Conservation (phyloP, 176 grass and related monocot genomes). For the Phyllostachys edulis region DNA sequence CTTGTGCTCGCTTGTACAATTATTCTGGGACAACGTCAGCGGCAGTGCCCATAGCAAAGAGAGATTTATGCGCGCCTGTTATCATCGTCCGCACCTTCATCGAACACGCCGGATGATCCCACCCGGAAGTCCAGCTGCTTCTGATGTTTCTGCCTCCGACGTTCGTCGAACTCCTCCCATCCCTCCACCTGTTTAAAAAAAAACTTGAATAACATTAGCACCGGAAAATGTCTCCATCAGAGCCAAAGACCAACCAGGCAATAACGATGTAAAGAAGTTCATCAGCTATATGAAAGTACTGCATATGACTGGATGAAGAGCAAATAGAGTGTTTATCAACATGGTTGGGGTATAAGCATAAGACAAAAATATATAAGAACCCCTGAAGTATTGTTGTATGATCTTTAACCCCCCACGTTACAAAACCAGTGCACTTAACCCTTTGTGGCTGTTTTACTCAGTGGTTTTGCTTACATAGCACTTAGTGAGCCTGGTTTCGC, state of each 20-base stretch:
- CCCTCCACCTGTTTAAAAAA: conserved; percentile 59
- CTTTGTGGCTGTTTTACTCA: too few relatives aligned
- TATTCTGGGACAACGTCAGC: background rate
- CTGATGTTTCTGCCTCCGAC: conserved; percentile 79
- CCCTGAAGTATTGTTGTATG: too few relatives aligned
- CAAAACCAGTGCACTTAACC: too few relatives aligned
- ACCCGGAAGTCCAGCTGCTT: conserved; percentile 95
- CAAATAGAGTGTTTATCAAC: background rate
- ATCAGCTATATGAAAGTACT: background rate
- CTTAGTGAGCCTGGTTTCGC: too few relatives aligned
- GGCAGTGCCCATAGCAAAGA: background rate
- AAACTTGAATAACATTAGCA: background rate
- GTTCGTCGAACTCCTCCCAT: conserved; percentile 88
- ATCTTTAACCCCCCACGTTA: too few relatives aligned
- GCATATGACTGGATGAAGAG: background rate
- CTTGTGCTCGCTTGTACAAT: background rate
- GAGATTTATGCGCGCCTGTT: conserved; percentile 25
- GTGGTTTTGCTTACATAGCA: too few relatives aligned
- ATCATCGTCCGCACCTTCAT: conserved; percentile 92
- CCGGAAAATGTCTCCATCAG: background rate
- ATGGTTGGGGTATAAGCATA: background rate
- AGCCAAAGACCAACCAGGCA: background rate
- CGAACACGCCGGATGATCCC: conserved; percentile 88
- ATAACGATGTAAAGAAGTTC: background rate
- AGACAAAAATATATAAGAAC: too few relatives aligned